phyloP scores from a whole-genome alignment of 2,329 filamentous ascomycete species.

The Knoxdaviesia capensis region DNA sequence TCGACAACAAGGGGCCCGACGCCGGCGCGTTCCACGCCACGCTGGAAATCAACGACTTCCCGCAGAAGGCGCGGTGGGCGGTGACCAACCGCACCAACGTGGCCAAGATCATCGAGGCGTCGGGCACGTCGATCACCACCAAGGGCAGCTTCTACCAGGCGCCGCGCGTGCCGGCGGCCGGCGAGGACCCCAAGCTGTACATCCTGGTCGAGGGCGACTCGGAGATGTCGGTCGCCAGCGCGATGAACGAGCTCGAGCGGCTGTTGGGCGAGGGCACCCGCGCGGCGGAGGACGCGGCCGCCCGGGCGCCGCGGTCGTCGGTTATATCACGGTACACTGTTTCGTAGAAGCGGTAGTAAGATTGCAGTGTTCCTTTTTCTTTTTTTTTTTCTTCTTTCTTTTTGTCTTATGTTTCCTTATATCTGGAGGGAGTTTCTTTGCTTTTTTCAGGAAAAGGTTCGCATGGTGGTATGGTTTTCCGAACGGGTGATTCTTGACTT shows the following conservation, averaged over 20 bases:
- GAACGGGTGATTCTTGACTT: neutral
- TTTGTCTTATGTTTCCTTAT: neutral
- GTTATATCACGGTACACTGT: conserved; percentile 51
- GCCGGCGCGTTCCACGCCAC: conserved; percentile 94
- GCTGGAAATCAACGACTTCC: conserved; percentile 97
- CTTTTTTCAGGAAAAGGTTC: too few species aligned
- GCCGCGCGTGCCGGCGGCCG: conserved; percentile 59
- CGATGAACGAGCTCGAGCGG: conserved; percentile 76
- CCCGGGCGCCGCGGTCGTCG: conserved; percentile 55
- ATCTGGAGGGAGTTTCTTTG: neutral
- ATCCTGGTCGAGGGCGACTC: conserved; percentile 96
- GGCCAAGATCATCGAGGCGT: conserved; percentile 88
- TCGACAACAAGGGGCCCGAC: conserved; percentile 96
- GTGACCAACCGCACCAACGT: conserved; percentile 98
- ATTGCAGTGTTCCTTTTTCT: neutral
- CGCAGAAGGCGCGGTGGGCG: conserved; percentile 94
- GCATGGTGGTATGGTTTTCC: too few species aligned
- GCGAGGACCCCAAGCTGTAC: conserved; percentile 80
- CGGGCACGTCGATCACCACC: conserved; percentile 88
- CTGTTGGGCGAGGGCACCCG: conserved; percentile 79
- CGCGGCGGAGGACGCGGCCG: conserved; percentile 73
- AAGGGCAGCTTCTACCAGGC: conserved; percentile 79
- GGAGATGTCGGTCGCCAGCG: conserved; percentile 74
- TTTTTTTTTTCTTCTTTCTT: neutral
- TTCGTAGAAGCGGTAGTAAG: conserved; percentile 26